These are phyloP conservation scores for Wickerhamomyces bisporus DNA, from an alignment of 805 yeast species.

Conservation along the genomic window DNA sequence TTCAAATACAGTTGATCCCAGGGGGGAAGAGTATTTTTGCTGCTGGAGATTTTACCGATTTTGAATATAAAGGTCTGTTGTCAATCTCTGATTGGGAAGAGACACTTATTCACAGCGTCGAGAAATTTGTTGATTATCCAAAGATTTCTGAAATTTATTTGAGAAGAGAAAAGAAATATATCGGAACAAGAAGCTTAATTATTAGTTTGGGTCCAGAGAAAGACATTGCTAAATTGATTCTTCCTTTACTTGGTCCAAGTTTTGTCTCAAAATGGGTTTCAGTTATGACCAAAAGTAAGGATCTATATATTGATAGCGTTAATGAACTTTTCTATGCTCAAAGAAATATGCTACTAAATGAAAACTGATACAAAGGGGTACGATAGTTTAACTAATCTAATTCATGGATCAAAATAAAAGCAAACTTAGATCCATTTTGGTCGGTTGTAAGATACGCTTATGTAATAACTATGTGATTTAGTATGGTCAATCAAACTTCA, in stretches of 20 bases:
- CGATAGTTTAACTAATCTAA: too few relatives aligned
- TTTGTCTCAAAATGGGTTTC: neutral
- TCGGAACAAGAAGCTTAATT: slow-evolving; percentile 2
- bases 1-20: slow-evolving; percentile 5
- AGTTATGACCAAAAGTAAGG: neutral
- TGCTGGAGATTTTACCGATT: slow-evolving; percentile 26
- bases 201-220: slow-evolving; percentile 18
- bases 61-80: slow-evolving; percentile 15
- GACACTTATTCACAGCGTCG: slow-evolving; percentile 14
- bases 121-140: neutral
- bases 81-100: slow-evolving; percentile 9
- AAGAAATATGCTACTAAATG: too few relatives aligned
- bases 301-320: neutral
- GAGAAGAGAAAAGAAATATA: neutral
- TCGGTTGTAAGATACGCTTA: too few relatives aligned
- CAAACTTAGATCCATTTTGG: too few relatives aligned
- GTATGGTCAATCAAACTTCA: too few relatives aligned
- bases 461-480: too few relatives aligned
- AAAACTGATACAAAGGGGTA: too few relatives aligned
- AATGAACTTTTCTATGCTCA: neutral
- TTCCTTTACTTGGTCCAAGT: slow-evolving; percentile 14
- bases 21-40: slow-evolving; percentile 25
- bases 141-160: neutral
- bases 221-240: slow-evolving; percentile 18
- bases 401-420: too few relatives aligned